These are phyloP conservation scores for Fusarium nygamai DNA, from an alignment of 2,329 filamentous ascomycete genomes.

Conservation along the genomic window DNA sequence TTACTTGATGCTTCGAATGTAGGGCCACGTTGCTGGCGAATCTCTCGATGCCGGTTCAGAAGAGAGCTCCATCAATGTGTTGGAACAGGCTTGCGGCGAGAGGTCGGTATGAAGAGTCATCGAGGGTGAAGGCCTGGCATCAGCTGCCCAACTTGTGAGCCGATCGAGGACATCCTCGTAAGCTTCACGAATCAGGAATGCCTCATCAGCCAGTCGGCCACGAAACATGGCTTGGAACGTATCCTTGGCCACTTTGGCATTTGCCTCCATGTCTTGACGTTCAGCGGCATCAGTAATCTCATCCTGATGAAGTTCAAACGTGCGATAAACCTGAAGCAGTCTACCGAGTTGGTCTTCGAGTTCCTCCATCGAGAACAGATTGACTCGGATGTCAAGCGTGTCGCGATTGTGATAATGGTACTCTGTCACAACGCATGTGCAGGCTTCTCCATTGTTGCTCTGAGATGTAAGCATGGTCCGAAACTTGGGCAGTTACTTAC, in stretches of 20 bases:
- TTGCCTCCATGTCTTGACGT: constrained; percentile 36
- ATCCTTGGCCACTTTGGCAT: constrained; percentile 48
- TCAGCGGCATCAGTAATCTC: constrained; percentile 41
- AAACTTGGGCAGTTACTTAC: constrained; percentile 44
- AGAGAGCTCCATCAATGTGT: constrained; percentile 48
- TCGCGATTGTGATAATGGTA: constrained; percentile 52
- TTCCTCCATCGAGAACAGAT: constrained; percentile 47
- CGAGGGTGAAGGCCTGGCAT: constrained; percentile 11
- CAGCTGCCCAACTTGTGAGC: constrained; percentile 38
- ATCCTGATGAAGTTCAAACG: constrained; percentile 44
- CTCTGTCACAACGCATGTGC: constrained; percentile 60
- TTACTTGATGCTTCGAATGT: constrained; percentile 56
- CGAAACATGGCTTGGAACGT: constrained; percentile 53
- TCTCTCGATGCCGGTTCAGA: constrained; percentile 44
- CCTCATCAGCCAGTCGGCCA: constrained; percentile 27
- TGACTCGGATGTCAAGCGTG: constrained; percentile 48
- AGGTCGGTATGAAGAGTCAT: not conserved
- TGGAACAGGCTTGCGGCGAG: constrained; percentile 47
- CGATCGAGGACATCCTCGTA: constrained; percentile 31
- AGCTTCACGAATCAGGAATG: constrained; percentile 22
- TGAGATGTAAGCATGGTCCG: constrained; percentile 31
- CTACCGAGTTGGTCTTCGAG: constrained; percentile 47
- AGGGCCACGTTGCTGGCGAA: constrained; percentile 53
- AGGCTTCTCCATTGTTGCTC: constrained; percentile 57
- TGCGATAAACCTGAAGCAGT: constrained; percentile 51